A percentile compares a stretch with the other conserved stretches of the same genome.
These are phyloP conservation scores for Polygonum maritimum DNA, from an alignment of 148 eudicot species.

Conservation along the genomic window DNA sequence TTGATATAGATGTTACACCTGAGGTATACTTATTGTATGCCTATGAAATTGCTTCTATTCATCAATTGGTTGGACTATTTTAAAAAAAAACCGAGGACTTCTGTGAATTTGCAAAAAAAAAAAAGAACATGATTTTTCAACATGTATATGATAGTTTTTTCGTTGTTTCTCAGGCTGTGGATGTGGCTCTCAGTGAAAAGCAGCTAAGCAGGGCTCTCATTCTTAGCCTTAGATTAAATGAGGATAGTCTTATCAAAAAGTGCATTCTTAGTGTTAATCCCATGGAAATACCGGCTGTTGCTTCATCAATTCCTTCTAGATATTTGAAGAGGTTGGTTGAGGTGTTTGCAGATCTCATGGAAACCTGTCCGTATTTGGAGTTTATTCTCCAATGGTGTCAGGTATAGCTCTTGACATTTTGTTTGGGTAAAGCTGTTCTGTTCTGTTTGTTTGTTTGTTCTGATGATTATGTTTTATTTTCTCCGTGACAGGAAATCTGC, in stretches of 20 bases:
- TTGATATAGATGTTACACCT: slow-evolving; percentile 94
- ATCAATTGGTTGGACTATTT: not conserved
- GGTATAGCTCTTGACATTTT: slow-evolving; percentile 26
- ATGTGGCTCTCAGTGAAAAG: slow-evolving; percentile 65
- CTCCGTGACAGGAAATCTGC: slow-evolving; percentile 63
- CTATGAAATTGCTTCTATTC: not conserved
- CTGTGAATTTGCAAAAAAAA: not conserved
- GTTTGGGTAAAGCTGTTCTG: not conserved
- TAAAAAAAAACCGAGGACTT: not conserved
- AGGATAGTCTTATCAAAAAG: slow-evolving; percentile 66
- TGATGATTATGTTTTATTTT: slow-evolving; percentile 6
- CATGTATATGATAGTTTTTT: not conserved
- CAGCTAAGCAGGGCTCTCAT: slow-evolving; percentile 75
- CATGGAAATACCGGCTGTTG: slow-evolving; percentile 67
- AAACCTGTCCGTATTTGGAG: slow-evolving; percentile 77
- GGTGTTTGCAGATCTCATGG: slow-evolving; percentile 80
- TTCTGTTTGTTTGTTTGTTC: not conserved
- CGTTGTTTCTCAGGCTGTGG: slow-evolving; percentile 60
- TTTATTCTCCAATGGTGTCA: slow-evolving; percentile 88
- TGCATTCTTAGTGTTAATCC: slow-evolving; percentile 66
- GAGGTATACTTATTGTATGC: slow-evolving; percentile 36
- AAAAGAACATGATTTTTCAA: not conserved
- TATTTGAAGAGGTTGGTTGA: slow-evolving; percentile 80
- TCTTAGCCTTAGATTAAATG: slow-evolving; percentile 81
- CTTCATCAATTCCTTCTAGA: slow-evolving; percentile 59